Conservation (phyloP, 2,329 filamentous ascomycete genomes). For the Aotearoamyces nothofagi region DNA sequence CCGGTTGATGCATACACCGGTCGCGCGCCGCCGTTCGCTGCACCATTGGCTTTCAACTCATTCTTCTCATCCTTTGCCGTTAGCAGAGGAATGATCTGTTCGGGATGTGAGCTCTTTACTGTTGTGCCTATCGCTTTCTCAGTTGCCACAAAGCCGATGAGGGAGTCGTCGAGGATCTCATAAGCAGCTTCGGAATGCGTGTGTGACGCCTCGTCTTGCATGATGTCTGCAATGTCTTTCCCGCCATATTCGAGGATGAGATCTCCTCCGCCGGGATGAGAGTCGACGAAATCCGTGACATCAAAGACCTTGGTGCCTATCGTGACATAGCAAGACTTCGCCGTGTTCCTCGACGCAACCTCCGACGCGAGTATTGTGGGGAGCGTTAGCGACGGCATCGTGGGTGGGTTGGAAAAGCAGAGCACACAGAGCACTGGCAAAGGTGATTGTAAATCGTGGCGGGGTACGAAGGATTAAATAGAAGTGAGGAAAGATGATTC, state of each 20-base stretch:
- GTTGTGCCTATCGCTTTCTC: slow-evolving; percentile 25
- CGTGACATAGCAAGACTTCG: slow-evolving; percentile 83
- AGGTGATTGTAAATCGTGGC: too few relatives aligned
- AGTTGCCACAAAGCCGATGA: slow-evolving; percentile 65
- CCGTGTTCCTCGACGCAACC: slow-evolving; percentile 64
- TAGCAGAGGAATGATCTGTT: slow-evolving; percentile 34
- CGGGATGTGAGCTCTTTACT: slow-evolving; percentile 20
- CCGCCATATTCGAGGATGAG: slow-evolving; percentile 82
- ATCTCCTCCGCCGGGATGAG: slow-evolving; percentile 82
- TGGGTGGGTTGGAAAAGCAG: too few relatives aligned
- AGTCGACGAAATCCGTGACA: slow-evolving; percentile 77
- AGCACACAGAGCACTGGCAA: too few relatives aligned
- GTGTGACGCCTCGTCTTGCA: slow-evolving; percentile 74
- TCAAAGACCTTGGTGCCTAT: slow-evolving; percentile 87
- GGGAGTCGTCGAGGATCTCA: slow-evolving; percentile 77
- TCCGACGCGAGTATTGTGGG: slow-evolving; percentile 72
- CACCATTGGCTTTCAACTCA: slow-evolving; percentile 25
- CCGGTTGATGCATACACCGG: slow-evolving; percentile 51
- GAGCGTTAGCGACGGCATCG: slow-evolving; percentile 68
- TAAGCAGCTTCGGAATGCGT: slow-evolving; percentile 86
- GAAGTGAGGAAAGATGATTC: too few relatives aligned
- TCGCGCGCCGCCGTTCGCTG: slow-evolving; percentile 15
- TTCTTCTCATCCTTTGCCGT: slow-evolving; percentile 29
- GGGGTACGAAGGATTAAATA: too few relatives aligned
- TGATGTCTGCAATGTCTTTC: slow-evolving; percentile 68